A percentile compares a stretch with the other conserved stretches of the same genome.
Evolutionary conservation across 257 asterid genomes (phyloP).

Genomic region (Gynochthodes officinalis): DNA sequence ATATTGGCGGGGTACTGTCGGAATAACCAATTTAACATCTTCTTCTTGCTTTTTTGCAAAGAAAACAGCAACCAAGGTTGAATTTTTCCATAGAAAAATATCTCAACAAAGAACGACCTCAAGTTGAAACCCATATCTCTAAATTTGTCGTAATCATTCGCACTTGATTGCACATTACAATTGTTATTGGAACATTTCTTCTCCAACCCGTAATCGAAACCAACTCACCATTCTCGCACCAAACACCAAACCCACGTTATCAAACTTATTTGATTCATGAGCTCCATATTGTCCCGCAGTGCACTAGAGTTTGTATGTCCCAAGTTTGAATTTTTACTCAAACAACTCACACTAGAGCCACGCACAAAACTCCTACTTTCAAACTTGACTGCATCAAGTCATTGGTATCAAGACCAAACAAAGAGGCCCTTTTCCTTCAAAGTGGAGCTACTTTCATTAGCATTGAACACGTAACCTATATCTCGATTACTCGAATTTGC

Average conservation of each 20-base stretch:
- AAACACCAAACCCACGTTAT: slow-evolving; percentile 28
- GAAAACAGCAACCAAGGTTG: no score
- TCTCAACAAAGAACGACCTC: no score
- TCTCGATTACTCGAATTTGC: slow-evolving; percentile 20
- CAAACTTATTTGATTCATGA: neutral
- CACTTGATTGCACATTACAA: slow-evolving; percentile 9
- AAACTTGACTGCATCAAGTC: slow-evolving; percentile 12
- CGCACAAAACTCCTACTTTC: slow-evolving; percentile 8
- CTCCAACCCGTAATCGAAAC: slow-evolving; percentile 8
- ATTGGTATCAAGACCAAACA: slow-evolving; percentile 21
- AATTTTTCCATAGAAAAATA: no score
- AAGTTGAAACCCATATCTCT: slow-evolving; percentile 7
- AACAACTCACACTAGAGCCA: slow-evolving; percentile 9
- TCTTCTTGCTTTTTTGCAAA: no score
- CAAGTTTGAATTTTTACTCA: neutral
- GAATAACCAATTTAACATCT: no score
- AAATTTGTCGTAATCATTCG: neutral
- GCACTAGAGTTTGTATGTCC: neutral
- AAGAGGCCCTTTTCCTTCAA: slow-evolving; percentile 11
- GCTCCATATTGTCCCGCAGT: slow-evolving; percentile 16
- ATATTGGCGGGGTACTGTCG: no score
- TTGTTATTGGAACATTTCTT: neutral
- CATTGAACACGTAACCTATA: slow-evolving; percentile 26
- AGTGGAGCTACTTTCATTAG: slow-evolving; percentile 23
- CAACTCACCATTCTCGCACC: slow-evolving; percentile 23